A percentile compares a stretch with the other conserved stretches of the same genome.
Evolutionary conservation across 352 stramenopile genomes (phyloP).

Genomic region (Phytopythium kandeliae): DNA sequence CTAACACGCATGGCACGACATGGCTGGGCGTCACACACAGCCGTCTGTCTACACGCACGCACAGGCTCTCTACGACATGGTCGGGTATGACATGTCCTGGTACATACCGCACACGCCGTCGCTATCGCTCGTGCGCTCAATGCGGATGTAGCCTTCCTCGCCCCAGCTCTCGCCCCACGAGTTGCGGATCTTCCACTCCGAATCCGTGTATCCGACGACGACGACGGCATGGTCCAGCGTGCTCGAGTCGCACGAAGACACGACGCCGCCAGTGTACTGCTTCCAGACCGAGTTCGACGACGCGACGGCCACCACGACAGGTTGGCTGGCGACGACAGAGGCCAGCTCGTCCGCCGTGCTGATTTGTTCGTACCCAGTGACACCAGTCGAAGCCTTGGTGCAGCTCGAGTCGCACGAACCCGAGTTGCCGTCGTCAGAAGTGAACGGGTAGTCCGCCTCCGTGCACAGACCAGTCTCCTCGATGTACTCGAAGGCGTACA

Average conservation of each 20-base stretch:
- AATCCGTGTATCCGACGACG: slow-evolving; percentile 93
- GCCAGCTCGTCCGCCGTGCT: slow-evolving; percentile 19
- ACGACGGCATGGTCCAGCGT: slow-evolving; percentile 96
- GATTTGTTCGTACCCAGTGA: slow-evolving; percentile 63
- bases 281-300: slow-evolving; percentile 94
- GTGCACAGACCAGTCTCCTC: slow-evolving; percentile 77
- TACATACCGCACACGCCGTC: slow-evolving; percentile 56
- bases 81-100: slow-evolving; percentile 49
- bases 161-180: slow-evolving; percentile 95
- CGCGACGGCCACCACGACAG: slow-evolving; percentile 93
- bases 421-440: slow-evolving; percentile 11
- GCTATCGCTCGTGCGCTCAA: slow-evolving; percentile 71
- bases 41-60: slow-evolving; percentile 9
- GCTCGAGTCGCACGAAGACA: slow-evolving; percentile 61
- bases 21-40: slow-evolving; percentile 7
- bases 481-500: slow-evolving; percentile 91
- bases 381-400: slow-evolving; percentile 23
- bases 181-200: slow-evolving; percentile 96
- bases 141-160: slow-evolving; percentile 91
- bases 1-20: background rate
- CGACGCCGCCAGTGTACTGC: slow-evolving; percentile 94
- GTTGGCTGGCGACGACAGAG: slow-evolving; percentile 45
- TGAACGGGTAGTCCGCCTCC: slow-evolving; percentile 31
- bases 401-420: slow-evolving; percentile 15
- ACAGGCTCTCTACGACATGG: slow-evolving; percentile 15